Base-by-base conservation (phyloP, 108 stramenopile species). In the Stephanodiscus minutulus region DNA sequence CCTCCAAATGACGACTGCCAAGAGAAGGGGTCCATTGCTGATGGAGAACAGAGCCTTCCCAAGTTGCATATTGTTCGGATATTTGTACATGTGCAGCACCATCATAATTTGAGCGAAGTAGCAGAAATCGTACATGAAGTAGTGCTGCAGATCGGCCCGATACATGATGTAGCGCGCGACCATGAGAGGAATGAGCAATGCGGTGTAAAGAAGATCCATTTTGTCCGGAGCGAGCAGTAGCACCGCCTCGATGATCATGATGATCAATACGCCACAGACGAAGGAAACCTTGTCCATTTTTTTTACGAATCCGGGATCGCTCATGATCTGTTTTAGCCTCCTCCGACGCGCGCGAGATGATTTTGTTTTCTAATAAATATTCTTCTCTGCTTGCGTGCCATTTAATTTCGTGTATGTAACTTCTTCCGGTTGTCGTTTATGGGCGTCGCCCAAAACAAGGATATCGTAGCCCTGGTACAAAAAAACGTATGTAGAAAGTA, bases 1-100 rank as follows among this genome's bases (percentile, higher is more conserved):
- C 36, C 91, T 82, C 89, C 92, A 94, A 69, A 84, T 64, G 37
- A 81, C 74, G 12, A 94, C 73, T 0, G 81, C 81, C 7, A 73
- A 24, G 17, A 71, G 70, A 7, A 82, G 65, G 18, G 89, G 86
- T 0, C 91, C 90, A 53, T 86, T 88, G 29, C 81, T 63, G 43
- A 85, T 84, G 6, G 87, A 72, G 61, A 92, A 94, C 60, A 77
- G 70, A 7, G 86, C 61, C 76, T 73, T 78, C 24, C 46, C 71
- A 1, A 82, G 61, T 83, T 72, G 58, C 39, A 46, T 27, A 62
- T 72, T 77, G 65, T 70, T 63, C 28, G 81, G 84, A 27, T 86
- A 81, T 18, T 52, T 59, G 43, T 85, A 80, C 27, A 88, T 73
- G 47, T 86, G 79, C 18, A 88, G 4, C 21, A 88, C 60, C n/a